Evolutionary conservation across 2,329 filamentous ascomycete genomes (phyloP).

Genomic region (Stachybotrys echinatus): DNA sequence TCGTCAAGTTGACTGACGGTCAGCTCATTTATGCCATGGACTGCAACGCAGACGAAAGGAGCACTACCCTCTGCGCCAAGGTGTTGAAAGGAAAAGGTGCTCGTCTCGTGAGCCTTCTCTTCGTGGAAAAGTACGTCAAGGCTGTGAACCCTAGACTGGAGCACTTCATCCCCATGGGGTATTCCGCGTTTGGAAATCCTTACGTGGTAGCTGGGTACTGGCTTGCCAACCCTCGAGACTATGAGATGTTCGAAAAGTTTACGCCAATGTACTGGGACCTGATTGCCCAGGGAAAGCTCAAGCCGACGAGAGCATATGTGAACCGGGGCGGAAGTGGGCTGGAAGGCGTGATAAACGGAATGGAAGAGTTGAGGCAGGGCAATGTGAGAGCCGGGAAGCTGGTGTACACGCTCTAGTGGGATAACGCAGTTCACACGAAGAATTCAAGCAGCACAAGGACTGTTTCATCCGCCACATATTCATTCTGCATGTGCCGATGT

Average conservation of each 20-base stretch:
- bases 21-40: constrained; percentile 26
- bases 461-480: too few species aligned
- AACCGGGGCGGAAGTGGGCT: constrained; percentile 23
- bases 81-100: neutral
- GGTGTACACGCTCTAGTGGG: constrained; percentile 28
- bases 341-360: constrained; percentile 24
- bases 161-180: neutral
- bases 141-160: neutral
- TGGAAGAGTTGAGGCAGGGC: constrained; percentile 24
- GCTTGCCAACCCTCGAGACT: constrained; percentile 17
- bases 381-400: constrained; percentile 35
- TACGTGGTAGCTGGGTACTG: neutral
- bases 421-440: too few species aligned
- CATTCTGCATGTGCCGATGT: too few species aligned
- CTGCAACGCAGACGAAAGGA: constrained; percentile 12
- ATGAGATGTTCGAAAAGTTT: constrained; percentile 23
- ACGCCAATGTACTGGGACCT: constrained; percentile 22
- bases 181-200: neutral
- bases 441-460: too few species aligned
- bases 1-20: constrained; percentile 10
- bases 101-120: neutral
- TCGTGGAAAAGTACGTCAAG: neutral
- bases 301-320: constrained; percentile 20
- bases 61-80: neutral
- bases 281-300: constrained; percentile 27